Evolutionary conservation across 257 asterid genomes (phyloP).

Genomic region (Solanum chilense): DNA sequence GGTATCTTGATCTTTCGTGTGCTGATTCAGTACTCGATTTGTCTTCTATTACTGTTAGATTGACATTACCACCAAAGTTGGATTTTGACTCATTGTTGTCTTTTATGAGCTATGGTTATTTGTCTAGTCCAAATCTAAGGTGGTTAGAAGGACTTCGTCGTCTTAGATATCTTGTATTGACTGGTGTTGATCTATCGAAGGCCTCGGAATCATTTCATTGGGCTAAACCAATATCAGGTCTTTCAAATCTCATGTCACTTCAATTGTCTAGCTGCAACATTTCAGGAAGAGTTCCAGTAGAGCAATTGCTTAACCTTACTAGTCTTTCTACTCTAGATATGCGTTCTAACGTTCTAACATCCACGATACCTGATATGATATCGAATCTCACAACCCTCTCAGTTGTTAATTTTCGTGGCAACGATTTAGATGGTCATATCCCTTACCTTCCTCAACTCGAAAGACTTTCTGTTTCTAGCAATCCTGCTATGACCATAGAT

Average conservation of each 20-base stretch:
- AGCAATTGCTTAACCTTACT: not conserved
- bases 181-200: slow-evolving; percentile 2
- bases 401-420: not conserved
- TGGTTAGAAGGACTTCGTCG: not conserved
- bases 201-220: not conserved
- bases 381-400: slow-evolving; percentile 3
- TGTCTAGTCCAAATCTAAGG: not conserved
- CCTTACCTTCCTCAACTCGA: slow-evolving; percentile 3
- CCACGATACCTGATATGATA: not conserved
- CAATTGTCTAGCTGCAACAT: not conserved
- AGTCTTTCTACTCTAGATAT: not conserved
- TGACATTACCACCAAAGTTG: not conserved
- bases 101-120: not conserved
- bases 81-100: not conserved
- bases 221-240: slow-evolving; percentile 2
- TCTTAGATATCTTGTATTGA: not conserved
- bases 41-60: not conserved
- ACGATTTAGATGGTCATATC: not conserved
- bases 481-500: not conserved
- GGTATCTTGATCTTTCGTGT: slow-evolving; percentile 4
- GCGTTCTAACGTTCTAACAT: not conserved
- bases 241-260: not conserved
- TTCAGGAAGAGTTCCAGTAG: not conserved
- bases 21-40: not conserved
- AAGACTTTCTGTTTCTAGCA: not conserved